These are phyloP conservation scores for Takashimella tepidaria DNA, from an alignment of 1,284 basidiomycete genomes.

Conservation along the genomic window DNA sequence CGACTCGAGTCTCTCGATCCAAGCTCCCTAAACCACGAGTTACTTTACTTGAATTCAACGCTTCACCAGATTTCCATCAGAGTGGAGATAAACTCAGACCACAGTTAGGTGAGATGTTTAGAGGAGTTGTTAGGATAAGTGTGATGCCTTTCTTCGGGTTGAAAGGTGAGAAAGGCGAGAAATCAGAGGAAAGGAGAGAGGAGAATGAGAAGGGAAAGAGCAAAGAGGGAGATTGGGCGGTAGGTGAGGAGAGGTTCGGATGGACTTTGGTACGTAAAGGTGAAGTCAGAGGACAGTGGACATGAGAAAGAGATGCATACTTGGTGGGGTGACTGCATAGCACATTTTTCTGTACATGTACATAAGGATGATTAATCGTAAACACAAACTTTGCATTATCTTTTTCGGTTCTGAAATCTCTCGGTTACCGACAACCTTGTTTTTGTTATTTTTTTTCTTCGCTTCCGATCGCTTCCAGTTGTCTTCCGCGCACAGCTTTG, in stretches of 20 bases:
- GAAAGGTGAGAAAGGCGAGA: constrained; percentile 7
- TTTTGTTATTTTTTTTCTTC: too few relatives aligned
- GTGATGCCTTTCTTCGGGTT: constrained; percentile 58
- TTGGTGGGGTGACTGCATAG: too few relatives aligned
- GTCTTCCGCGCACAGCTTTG: too few relatives aligned
- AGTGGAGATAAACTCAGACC: constrained; percentile 72
- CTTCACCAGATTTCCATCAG: constrained; percentile 92
- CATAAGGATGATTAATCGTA: too few relatives aligned
- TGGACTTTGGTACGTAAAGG: constrained; percentile 44
- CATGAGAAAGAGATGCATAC: too few relatives aligned
- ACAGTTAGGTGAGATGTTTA: constrained; percentile 76
- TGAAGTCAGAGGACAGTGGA: constrained; percentile 29
- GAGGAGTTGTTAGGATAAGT: constrained; percentile 62
- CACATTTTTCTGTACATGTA: too few relatives aligned
- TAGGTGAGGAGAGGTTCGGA: constrained; percentile 37
- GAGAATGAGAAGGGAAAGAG: constrained; percentile 6
- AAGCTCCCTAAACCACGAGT: constrained; percentile 55
- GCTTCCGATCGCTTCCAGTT: too few relatives aligned
- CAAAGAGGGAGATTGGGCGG: constrained; percentile 13
- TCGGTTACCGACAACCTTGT: too few relatives aligned
- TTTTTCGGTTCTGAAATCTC: too few relatives aligned
- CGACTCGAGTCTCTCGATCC: too few relatives aligned
- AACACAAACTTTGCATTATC: too few relatives aligned
- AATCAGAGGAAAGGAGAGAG: constrained; percentile 4
- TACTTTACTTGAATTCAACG: constrained; percentile 84